Conservation (phyloP, 2,329 filamentous ascomycete genomes). For the Aspergillus hortae region DNA sequence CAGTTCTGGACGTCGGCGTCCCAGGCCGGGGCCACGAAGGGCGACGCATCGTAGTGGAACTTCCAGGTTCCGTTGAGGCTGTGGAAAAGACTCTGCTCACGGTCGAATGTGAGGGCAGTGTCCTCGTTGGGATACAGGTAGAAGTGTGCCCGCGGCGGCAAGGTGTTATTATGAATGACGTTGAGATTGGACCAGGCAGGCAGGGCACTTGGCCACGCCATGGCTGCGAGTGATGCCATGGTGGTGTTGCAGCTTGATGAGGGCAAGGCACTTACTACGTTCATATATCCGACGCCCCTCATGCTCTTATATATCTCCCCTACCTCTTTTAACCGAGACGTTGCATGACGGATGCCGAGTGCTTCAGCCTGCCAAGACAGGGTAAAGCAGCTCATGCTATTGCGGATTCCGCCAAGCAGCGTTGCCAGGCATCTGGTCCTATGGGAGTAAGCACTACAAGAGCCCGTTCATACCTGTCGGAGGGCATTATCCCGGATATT, state of each 20-base stretch:
- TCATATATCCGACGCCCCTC: too few species aligned
- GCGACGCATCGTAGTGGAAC: slow-evolving; percentile 10
- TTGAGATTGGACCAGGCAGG: slow-evolving; percentile 1
- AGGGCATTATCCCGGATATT: too few species aligned
- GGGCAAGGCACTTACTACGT: too few species aligned
- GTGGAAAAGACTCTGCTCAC: slow-evolving; percentile 1
- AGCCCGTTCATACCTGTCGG: too few species aligned
- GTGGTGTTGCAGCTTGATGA: background rate
- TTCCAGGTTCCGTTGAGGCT: slow-evolving; percentile 19
- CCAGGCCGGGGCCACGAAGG: slow-evolving; percentile 15
- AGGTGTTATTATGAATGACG: slow-evolving; percentile 7
- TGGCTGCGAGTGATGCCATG: background rate
- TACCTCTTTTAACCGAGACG: too few species aligned
- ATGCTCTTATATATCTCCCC: too few species aligned
- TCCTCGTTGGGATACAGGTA: background rate
- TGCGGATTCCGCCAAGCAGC: too few species aligned
- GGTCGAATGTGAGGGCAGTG: background rate
- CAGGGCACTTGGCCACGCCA: background rate
- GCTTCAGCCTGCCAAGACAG: too few species aligned
- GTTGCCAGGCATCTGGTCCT: too few species aligned
- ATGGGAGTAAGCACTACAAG: too few species aligned
- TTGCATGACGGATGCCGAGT: too few species aligned
- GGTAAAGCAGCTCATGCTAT: too few species aligned
- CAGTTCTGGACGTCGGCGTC: slow-evolving; percentile 3
- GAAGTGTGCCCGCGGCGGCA: slow-evolving; percentile 6